Evolutionary conservation across 2,329 filamentous ascomycete genomes (phyloP).

Genomic region (Akanthomyces muscarius): DNA sequence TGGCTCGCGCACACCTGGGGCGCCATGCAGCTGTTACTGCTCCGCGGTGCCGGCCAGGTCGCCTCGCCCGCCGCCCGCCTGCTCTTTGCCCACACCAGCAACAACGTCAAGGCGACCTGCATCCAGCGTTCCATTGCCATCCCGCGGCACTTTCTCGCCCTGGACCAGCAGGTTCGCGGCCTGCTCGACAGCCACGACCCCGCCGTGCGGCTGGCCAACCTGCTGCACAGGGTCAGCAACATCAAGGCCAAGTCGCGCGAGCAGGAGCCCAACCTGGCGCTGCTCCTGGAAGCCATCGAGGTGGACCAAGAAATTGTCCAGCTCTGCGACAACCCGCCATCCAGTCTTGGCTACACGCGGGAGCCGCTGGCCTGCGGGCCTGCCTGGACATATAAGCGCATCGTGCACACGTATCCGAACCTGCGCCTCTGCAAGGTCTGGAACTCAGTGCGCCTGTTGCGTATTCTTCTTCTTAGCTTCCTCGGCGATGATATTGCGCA

Average conservation of each 20-base stretch:
- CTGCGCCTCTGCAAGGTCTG: slow-evolving; percentile 24
- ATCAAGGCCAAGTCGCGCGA: slow-evolving; percentile 18
- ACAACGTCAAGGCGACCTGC: slow-evolving; percentile 27
- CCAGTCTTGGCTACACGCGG: not conserved
- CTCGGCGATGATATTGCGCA: slow-evolving; percentile 8
- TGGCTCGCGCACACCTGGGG: slow-evolving; percentile 27
- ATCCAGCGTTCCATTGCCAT: slow-evolving; percentile 24
- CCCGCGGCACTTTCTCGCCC: slow-evolving; percentile 21
- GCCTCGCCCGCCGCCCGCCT: slow-evolving; percentile 21
- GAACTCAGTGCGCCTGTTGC: slow-evolving; percentile 26
- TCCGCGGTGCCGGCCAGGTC: slow-evolving; percentile 24
- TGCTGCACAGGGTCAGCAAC: slow-evolving; percentile 19
- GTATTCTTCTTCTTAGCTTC: slow-evolving; percentile 24
- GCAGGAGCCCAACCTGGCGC: not conserved
- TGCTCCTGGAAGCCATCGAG: slow-evolving; percentile 21
- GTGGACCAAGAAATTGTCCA: slow-evolving; percentile 20
- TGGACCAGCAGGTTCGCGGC: slow-evolving; percentile 18
- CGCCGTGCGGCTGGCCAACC: not conserved
- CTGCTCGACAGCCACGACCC: slow-evolving; percentile 20
- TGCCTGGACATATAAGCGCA: slow-evolving; percentile 20
- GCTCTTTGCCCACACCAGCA: slow-evolving; percentile 25
- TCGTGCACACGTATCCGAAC: slow-evolving; percentile 22
- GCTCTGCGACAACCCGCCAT: slow-evolving; percentile 7
- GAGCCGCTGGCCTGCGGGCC: not conserved
- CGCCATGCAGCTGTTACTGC: slow-evolving; percentile 25